phyloP scores from a whole-genome alignment of 768 basidiomycete species.

The Naganishia kalamii region DNA sequence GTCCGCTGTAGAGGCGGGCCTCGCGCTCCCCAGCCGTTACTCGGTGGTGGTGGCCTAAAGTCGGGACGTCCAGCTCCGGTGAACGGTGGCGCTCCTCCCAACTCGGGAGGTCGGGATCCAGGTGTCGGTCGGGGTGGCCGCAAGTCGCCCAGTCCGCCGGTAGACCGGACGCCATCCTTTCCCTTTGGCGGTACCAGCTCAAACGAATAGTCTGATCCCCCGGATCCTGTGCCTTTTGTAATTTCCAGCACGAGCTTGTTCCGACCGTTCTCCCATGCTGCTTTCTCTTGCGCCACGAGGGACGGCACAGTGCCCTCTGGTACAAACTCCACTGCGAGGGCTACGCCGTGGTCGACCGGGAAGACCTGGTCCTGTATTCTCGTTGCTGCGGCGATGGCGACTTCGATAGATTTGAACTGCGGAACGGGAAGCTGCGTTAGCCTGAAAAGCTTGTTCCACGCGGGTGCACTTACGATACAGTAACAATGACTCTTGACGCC shows the following conservation, averaged over 20 bases:
- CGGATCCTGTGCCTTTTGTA: constrained; percentile 1
- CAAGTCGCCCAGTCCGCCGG: constrained; percentile 3
- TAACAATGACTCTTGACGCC: constrained; percentile 25
- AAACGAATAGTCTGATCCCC: not conserved
- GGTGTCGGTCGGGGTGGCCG: not conserved
- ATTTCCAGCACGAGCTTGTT: constrained; percentile 40
- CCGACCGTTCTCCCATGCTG: constrained; percentile 42
- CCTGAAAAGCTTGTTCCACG: not conserved
- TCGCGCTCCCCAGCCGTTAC: constrained; percentile 2
- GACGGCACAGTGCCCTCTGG: constrained; percentile 30
- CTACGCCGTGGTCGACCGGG: constrained; percentile 16
- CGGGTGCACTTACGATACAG: constrained; percentile 5
- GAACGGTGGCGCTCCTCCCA: not conserved
- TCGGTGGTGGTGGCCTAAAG: constrained; percentile 2
- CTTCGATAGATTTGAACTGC: constrained; percentile 16
- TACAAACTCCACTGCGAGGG: constrained; percentile 39
- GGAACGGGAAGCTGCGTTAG: not conserved
- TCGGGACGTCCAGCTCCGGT: not conserved
- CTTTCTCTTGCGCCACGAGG: constrained; percentile 40
- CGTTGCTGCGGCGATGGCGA: constrained; percentile 16
- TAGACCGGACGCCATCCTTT: not conserved
- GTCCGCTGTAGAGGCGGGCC: not conserved
- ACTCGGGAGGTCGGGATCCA: not conserved
- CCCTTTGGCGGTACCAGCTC: constrained; percentile 9
- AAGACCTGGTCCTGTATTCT: constrained; percentile 25